Evolutionary conservation across 306 rosid species (phyloP).

Genomic region (Cicer judaicum): DNA sequence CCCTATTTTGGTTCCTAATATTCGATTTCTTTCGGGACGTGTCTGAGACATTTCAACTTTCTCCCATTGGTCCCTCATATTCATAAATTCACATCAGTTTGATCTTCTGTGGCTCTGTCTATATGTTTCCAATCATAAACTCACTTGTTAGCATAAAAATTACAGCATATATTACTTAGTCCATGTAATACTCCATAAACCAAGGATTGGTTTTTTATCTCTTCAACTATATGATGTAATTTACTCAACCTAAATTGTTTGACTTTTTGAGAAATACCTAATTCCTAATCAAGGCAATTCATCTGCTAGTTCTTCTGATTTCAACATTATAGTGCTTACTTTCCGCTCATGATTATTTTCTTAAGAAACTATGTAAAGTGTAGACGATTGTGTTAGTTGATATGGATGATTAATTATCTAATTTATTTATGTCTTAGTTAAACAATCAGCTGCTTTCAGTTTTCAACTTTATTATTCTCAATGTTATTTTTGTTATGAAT

Average conservation of each 20-base stretch:
- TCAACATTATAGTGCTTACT: neutral
- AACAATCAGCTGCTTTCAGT: constrained; percentile 31
- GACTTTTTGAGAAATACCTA: neutral
- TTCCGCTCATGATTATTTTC: constrained; percentile 8
- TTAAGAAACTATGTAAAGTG: constrained; percentile 1
- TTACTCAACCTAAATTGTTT: neutral
- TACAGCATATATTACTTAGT: too few species aligned
- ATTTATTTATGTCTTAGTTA: constrained; percentile 4
- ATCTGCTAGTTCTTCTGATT: constrained; percentile 7
- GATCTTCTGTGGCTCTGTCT: neutral
- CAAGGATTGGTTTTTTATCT: neutral
- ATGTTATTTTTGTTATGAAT: constrained; percentile 41
- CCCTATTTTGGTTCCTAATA: constrained; percentile 21
- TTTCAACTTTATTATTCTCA: constrained; percentile 27
- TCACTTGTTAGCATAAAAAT: too few species aligned
- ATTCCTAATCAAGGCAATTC: constrained; percentile 6
- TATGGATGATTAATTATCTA: constrained; percentile 14
- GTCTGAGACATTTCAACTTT: constrained; percentile 1
- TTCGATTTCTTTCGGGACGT: neutral
- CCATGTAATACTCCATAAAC: neutral
- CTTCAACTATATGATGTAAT: constrained; percentile 2
- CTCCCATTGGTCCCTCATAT: neutral
- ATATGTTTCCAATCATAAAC: too few species aligned
- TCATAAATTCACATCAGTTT: neutral
- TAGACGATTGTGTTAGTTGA: constrained; percentile 2